Evolutionary conservation across 257 asterid genomes (phyloP).

Genomic region (Penstemon eatonii): DNA sequence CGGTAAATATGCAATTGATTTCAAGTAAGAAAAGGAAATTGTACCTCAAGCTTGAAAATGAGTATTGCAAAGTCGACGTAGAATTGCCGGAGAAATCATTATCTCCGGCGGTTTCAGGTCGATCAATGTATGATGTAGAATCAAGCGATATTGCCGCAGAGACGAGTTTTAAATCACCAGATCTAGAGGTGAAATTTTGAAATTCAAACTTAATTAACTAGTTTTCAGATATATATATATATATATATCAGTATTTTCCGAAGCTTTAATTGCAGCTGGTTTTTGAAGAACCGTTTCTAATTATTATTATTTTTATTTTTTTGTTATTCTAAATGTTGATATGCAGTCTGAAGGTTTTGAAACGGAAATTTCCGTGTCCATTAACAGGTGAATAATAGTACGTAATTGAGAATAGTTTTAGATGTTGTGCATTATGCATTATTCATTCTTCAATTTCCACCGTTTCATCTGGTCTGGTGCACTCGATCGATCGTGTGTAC

Average conservation of each 20-base stretch:
- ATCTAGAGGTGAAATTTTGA: constrained; percentile 62
- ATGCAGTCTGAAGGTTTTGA: constrained; percentile 49
- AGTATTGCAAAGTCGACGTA: constrained; percentile 5
- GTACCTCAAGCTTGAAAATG: constrained; percentile 29
- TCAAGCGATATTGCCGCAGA: constrained; percentile 32
- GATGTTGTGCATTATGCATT: constrained; percentile 1
- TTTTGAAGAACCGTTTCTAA: not conserved
- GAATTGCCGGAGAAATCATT: constrained; percentile 39
- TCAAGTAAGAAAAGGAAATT: constrained; percentile 57
- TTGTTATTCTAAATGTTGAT: constrained; percentile 40
- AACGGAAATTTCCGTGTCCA: constrained; percentile 48
- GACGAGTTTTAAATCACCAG: constrained; percentile 43
- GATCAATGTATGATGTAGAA: not conserved
- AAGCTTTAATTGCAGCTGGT: constrained; percentile 13
- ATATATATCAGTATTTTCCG: constrained; percentile 3
- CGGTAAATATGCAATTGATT: constrained; percentile 41
- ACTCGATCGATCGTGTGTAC: not conserved
- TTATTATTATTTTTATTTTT: not conserved
- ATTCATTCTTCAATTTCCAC: not conserved
- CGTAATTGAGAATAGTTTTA: not conserved
- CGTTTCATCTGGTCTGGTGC: constrained; percentile 16
- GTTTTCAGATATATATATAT: constrained; percentile 3
- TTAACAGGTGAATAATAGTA: constrained; percentile 42
- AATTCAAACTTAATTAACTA: constrained; percentile 16
- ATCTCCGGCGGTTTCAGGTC: constrained; percentile 36